Base-by-base conservation (phyloP, 352 stramenopile species). In the Pythium angustatum region DNA sequence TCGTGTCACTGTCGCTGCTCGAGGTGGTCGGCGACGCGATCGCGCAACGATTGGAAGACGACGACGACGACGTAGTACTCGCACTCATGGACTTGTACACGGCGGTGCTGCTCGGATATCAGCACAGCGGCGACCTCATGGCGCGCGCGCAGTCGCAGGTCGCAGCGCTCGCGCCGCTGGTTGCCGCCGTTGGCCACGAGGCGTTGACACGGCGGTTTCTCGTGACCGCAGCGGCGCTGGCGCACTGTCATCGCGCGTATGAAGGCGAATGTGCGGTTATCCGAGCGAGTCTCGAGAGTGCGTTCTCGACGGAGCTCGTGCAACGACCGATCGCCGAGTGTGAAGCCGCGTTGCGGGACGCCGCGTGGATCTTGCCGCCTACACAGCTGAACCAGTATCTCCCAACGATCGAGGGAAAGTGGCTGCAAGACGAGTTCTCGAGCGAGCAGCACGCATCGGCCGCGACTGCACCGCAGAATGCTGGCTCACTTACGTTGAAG, bases 331-430 rank as follows among this genome's bases (percentile, higher is more conserved):
- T 66, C 10, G 62, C 36, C 14, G 59, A 64, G 28, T 70, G 62
- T 28, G 68, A 75, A 55, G 27, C 27, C 8, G 62, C 68, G 2
- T 48, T 96, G 33, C 77, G 85, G 21, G 51, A 84, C 1, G 66
- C 71, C 14, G 79, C 87, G 6, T 96, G 87, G 87, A 69, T 96
- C 10, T 63, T 90, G 0, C 66, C 83, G 8, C 45, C 62, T 7
- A 63, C 69, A 0, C 62, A 69, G 47, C 36, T 84, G 9, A 71
- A 81, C 50, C 57, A 68, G 22, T 85, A 83, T 56, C 45, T 96
- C 12, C 69, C 80, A 11, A 85, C 73, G 8, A 63, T 94, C 36
- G 85, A 93, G 62, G 87, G 87, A 11, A 90, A 94, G 57, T 96
- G 87, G 87, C 45, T 89, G 3, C 61, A 78, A 19, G 87, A 96